Evolutionary conservation across 352 stramenopile species (phyloP).

Genomic region (Phytopythium helicoides): DNA sequence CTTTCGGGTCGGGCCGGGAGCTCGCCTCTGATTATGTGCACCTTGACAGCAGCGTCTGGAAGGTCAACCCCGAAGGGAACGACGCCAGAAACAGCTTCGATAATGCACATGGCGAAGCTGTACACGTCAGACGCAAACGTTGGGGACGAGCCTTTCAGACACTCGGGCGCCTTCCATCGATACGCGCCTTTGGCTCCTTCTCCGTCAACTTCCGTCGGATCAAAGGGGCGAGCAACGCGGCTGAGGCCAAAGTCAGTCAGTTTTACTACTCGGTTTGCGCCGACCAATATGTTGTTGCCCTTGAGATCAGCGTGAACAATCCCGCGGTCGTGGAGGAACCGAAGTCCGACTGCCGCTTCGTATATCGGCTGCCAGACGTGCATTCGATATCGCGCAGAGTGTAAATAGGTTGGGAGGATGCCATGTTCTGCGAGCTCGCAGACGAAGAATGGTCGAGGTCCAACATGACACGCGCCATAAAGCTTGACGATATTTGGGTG

Average conservation of each 20-base stretch:
- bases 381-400: neutral
- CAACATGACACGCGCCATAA: conserved; percentile 30
- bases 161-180: conserved; percentile 29
- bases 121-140: conserved; percentile 6
- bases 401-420: conserved; percentile 19
- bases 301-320: conserved; percentile 36
- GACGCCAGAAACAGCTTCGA: neutral
- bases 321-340: conserved; percentile 28
- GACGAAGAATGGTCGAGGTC: conserved; percentile 29
- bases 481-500: conserved; percentile 32
- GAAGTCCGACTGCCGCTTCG: conserved; percentile 18
- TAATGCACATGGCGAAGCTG: conserved; percentile 7
- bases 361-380: conserved; percentile 15
- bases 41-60: conserved; percentile 1
- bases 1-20: neutral
- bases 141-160: conserved; percentile 5
- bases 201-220: neutral
- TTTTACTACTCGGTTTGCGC: conserved; percentile 20
- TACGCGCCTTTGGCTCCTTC: conserved; percentile 14
- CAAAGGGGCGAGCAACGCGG: neutral
- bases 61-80: neutral
- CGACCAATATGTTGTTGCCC: conserved; percentile 35
- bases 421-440: conserved; percentile 13
- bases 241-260: conserved; percentile 33
- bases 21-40: neutral